Evolutionary conservation across 345 rosid genomes (phyloP).

Genomic region (Psidium guajava): DNA sequence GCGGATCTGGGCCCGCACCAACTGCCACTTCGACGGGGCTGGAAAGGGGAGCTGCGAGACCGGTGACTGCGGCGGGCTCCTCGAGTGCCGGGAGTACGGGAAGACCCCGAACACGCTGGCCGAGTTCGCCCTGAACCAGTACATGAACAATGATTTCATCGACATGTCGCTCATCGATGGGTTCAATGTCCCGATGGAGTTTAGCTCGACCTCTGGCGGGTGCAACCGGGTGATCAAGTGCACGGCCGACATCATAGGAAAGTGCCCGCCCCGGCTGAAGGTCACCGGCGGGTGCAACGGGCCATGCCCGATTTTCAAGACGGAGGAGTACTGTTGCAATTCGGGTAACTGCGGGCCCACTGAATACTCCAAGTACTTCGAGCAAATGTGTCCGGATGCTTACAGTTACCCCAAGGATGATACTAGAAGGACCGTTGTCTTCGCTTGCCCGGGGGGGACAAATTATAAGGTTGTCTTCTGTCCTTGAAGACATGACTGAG

Average conservation of each 20-base stretch:
- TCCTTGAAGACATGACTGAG: neutral
- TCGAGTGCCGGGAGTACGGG: constrained; percentile 10
- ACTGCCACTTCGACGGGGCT: constrained; percentile 11
- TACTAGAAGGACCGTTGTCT: neutral
- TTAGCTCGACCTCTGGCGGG: constrained; percentile 12
- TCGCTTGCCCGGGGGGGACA: constrained; percentile 22
- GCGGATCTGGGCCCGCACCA: constrained; percentile 19
- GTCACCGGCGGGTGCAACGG: constrained; percentile 17
- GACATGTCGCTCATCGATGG: constrained; percentile 23
- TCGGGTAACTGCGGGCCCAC: constrained; percentile 8
- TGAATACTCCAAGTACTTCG: constrained; percentile 6
- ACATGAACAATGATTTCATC: constrained; percentile 9
- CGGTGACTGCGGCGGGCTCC: constrained; percentile 13
- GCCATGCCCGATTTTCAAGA: constrained; percentile 15
- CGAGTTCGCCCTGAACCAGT: constrained; percentile 21
- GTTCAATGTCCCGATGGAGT: constrained; percentile 23
- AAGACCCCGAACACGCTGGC: constrained; percentile 15
- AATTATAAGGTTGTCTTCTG: too few relatives aligned
- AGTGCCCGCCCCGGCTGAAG: constrained; percentile 8
- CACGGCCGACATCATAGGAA: constrained; percentile 1
- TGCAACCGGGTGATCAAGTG: constrained; percentile 11
- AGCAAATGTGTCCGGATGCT: constrained; percentile 10
- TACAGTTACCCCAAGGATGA: constrained; percentile 26
- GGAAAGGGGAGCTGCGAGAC: constrained; percentile 19
- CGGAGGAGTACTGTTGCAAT: constrained; percentile 10